phyloP scores from a whole-genome alignment of 345 rosid genomes.

The Lumnitzera littorea region DNA sequence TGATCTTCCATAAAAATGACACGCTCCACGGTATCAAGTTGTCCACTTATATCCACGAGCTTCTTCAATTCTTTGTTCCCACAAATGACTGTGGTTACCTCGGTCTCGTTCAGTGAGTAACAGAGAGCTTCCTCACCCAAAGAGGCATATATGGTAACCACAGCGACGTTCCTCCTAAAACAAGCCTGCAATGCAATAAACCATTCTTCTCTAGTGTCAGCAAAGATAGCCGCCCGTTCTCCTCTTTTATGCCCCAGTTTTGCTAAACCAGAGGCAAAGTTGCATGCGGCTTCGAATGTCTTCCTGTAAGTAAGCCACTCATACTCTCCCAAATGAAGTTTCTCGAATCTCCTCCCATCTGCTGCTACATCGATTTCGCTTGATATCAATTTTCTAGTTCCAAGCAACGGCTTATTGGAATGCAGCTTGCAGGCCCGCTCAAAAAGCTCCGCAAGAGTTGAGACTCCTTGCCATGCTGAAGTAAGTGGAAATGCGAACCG shows the following conservation, averaged over 20 bases:
- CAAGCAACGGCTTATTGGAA: conserved; percentile 49
- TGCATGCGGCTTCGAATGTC: conserved; percentile 53
- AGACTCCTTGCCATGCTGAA: conserved; percentile 70
- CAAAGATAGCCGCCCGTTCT: conserved; percentile 89
- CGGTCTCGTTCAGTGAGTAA: conserved; percentile 96
- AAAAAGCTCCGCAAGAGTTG: conserved; percentile 83
- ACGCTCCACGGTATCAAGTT: conserved; percentile 82
- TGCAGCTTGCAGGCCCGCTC: conserved; percentile 66
- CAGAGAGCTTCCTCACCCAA: conserved; percentile 94
- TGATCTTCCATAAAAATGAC: conserved; percentile 82
- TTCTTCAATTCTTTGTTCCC: conserved; percentile 85
- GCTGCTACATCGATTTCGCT: conserved; percentile 51
- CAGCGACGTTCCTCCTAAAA: too few species aligned
- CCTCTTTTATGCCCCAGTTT: conserved; percentile 57
- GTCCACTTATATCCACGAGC: conserved; percentile 70
- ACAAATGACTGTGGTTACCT: conserved; percentile 87
- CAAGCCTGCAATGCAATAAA: conserved; percentile 79
- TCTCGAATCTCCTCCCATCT: conserved; percentile 81
- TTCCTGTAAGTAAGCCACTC: conserved; percentile 69
- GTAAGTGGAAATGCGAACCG: conserved; percentile 42
- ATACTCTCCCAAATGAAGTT: conserved; percentile 91
- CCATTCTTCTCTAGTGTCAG: conserved; percentile 97
- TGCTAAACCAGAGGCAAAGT: conserved; percentile 81
- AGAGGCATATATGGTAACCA: conserved; percentile 86
- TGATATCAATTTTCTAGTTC: conserved; percentile 63